Evolutionary conservation across 2,329 filamentous ascomycete genomes (phyloP).

Genomic region (Ophiostoma ulmi): DNA sequence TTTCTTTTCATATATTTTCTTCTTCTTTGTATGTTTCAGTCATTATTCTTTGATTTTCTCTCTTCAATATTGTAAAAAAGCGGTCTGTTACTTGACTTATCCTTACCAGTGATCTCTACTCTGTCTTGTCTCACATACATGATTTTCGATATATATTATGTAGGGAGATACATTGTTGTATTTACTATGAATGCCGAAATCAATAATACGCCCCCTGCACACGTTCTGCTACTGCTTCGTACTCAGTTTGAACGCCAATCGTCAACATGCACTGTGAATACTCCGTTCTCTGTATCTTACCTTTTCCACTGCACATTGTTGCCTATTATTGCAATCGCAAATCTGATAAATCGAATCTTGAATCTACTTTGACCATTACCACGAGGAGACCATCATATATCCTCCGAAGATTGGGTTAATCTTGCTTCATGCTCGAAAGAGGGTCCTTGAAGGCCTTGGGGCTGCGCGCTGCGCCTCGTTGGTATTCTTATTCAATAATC

Average conservation of each 20-base stretch:
- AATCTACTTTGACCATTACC: neutral
- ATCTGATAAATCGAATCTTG: slow-evolving; percentile 8
- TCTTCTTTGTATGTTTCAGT: neutral
- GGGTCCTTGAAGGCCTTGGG: slow-evolving; percentile 1
- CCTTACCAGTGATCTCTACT: neutral
- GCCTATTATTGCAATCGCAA: neutral
- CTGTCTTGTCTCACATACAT: neutral
- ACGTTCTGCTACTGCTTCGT: neutral
- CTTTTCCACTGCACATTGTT: neutral
- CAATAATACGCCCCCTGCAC: neutral
- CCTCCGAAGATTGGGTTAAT: slow-evolving; percentile 4
- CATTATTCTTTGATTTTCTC: neutral
- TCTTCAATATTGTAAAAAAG: neutral
- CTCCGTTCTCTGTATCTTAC: neutral
- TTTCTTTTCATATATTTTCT: neutral
- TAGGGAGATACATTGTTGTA: neutral
- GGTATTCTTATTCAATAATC: neutral
- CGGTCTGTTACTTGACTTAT: neutral
- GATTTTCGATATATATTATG: no score
- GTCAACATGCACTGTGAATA: neutral
- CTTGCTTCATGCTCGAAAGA: slow-evolving; percentile 7
- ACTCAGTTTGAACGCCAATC: neutral
- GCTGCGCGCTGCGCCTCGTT: slow-evolving; percentile 1
- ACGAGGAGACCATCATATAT: slow-evolving; percentile 1
- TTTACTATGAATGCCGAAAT: neutral